Evolutionary conservation across 1,139 yeast species (phyloP), one percentile per base, ranked within the genome.

Genomic region (Yamadazyma dendronema): DNA sequence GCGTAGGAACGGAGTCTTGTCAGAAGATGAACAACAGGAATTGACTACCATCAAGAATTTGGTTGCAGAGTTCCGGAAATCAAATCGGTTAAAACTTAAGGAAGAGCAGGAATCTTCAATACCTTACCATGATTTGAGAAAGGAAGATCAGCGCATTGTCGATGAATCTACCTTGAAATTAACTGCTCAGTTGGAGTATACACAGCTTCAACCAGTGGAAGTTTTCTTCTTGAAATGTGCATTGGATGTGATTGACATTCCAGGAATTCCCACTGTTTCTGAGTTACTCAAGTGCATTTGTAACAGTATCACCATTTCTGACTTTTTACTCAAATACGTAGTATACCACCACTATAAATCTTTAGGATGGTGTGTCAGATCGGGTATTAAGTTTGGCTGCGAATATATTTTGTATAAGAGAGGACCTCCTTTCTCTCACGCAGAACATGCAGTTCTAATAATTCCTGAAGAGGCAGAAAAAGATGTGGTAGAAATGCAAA

Each of bases 381-480:
- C 90, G 1, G 98, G 97, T 0, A 77, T 90, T 40, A 92, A 92
- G 56, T 92, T 92, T 60, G 96, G 97, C 2, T 77, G 87, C 16
- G 95, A 90, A 49, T 82, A 70, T 59, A 64, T 92, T 14, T 65
- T 92, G 6, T 92, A 92, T 57, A 79, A 83, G 39, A 71, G 92
- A 40, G 99, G 99, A 0, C 98, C 98, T 8, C 97, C 97, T 1
- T 89, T 90, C 56, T 78, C 84, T 33, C 99, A 92, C 57, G 97
- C 98, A 0, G 96, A 89, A 51, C 87, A 79, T 57, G 87, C 94
- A 3, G 56, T 81, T 2, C 57, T 75, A 48, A 68, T 85, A 0
- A 7, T 26, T 13, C 29, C 29, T 6, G 29, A 5, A 25, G 67
- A 67, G 19, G 66, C 57, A 7, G 44, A 46, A 1, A 42, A 49